Evolutionary conservation across 768 basidiomycete species (phyloP), one percentile per base, ranked within the genome.

Genomic region (Auricularia sp.): DNA sequence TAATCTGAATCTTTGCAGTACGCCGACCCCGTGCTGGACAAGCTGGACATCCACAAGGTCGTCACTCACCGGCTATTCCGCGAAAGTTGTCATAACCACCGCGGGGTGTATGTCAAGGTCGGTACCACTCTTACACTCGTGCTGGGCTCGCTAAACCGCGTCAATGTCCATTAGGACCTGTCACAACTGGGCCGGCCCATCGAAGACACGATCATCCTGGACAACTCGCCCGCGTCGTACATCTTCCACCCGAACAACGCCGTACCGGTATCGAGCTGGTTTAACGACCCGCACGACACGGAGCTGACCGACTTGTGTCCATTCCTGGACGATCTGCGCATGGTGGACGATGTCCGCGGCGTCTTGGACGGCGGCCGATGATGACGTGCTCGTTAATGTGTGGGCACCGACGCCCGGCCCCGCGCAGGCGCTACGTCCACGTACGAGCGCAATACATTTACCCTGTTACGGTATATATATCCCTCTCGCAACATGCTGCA

Each of bases 161-260:
- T 29, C 1, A 29, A 29, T 29, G 29, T 29, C 29, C 29, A 29
- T 29, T 64, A 77, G 39, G 80, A 82, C 66, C 73, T 82, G 14
- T 81, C 80, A 3, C 81, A 80, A 69, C 76, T 82, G 47, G 81
- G 81, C 24, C 75, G 81, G 24, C 76, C 77, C 16, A 78, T 82
- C 63, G 73, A 77, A 62, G 77, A 78, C 21, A 75, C 72, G 61
- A 81, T 82, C 75, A 82, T 82, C 73, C 78, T 82, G 69, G 81
- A 82, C 71, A 82, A 82, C 71, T 80, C 79, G 34, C 81, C 81
- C 6, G 80, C 80, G 7, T 79, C 77, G 11, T 82, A 82, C 73
- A 79, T 81, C 65, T 82, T 82, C 77, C 81, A 82, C 70, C 79
- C 79, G 21, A 80, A 80, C 74, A 81, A 82, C 74, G 81, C 81